Evolutionary conservation across 768 basidiomycete genomes (phyloP).

Genomic region (Leccinum rimulosum): DNA sequence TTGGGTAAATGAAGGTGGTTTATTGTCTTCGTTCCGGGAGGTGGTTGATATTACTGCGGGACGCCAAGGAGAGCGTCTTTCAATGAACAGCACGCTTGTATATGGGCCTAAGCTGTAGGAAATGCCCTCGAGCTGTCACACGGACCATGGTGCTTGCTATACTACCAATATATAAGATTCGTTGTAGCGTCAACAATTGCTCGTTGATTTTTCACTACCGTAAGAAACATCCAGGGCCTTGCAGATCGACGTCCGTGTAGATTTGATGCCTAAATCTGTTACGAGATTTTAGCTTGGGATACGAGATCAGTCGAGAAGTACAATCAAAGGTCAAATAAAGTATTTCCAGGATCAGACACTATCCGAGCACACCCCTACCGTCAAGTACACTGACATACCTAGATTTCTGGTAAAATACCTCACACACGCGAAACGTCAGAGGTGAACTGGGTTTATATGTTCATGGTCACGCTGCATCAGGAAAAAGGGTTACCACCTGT

Average conservation of each 20-base stretch:
- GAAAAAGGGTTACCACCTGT: too few relatives aligned
- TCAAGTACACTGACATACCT: constrained; percentile 46
- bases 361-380: constrained; percentile 40
- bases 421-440: constrained; percentile 28
- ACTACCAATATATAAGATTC: neutral
- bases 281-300: constrained; percentile 4
- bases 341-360: constrained; percentile 10
- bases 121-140: neutral
- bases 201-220: neutral
- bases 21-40: constrained; percentile 27
- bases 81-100: constrained; percentile 15
- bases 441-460: constrained; percentile 31
- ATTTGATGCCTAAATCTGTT: neutral
- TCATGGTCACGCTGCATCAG: neutral
- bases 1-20: constrained; percentile 46
- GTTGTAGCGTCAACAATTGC: neutral
- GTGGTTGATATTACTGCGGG: constrained; percentile 9
- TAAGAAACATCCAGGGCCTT: neutral
- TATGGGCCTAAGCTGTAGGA: constrained; percentile 23
- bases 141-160: neutral
- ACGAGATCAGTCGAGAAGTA: constrained; percentile 1
- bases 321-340: neutral
- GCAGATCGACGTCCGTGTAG: neutral
- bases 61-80: constrained; percentile 3
- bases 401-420: constrained; percentile 42